A percentile compares a stretch with the other conserved stretches of the same genome.
Conservation (phyloP, 1,139 yeast species). For the Yamadazyma triangularis region DNA sequence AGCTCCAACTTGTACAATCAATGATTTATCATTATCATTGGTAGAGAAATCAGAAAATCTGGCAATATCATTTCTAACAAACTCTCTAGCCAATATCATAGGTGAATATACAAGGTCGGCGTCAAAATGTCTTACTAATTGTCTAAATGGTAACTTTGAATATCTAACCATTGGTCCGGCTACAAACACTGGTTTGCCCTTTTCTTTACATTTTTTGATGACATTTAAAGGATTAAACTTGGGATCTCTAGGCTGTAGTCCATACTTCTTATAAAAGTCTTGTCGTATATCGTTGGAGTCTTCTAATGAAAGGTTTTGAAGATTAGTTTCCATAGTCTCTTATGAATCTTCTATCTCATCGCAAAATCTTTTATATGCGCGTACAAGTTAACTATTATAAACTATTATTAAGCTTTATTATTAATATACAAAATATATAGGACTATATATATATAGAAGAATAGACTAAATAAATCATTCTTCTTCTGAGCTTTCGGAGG, state of each 20-base stretch:
- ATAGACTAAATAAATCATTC: conserved; percentile 36
- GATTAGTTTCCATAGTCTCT: background rate
- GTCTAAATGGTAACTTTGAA: conserved; percentile 89
- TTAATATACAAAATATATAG: background rate
- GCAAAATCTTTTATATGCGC: too few relatives aligned
- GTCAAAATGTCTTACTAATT: conserved; percentile 66
- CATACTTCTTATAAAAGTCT: background rate
- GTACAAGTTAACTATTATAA: too few relatives aligned
- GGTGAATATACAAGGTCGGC: conserved; percentile 90
- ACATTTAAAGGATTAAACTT: conserved; percentile 12
- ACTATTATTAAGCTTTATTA: too few relatives aligned
- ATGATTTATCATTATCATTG: conserved; percentile 59
- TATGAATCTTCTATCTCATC: too few relatives aligned
- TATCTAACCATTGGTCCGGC: conserved; percentile 99
- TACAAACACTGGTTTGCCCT: conserved; percentile 60
- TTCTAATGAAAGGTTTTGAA: background rate
- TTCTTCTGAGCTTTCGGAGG: conserved; percentile 64
- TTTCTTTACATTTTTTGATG: conserved; percentile 21
- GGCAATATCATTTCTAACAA: conserved; percentile 80
- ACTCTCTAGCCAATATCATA: conserved; percentile 93
- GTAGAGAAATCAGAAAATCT: conserved; percentile 83
- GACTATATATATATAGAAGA: too few relatives aligned
- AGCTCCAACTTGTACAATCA: conserved; percentile 89
- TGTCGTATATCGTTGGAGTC: background rate
- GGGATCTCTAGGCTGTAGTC: background rate